Evolutionary conservation across 2,329 filamentous ascomycete genomes (phyloP), one percentile per base, ranked within the genome.

Genomic region (Monosporascus sp.): DNA sequence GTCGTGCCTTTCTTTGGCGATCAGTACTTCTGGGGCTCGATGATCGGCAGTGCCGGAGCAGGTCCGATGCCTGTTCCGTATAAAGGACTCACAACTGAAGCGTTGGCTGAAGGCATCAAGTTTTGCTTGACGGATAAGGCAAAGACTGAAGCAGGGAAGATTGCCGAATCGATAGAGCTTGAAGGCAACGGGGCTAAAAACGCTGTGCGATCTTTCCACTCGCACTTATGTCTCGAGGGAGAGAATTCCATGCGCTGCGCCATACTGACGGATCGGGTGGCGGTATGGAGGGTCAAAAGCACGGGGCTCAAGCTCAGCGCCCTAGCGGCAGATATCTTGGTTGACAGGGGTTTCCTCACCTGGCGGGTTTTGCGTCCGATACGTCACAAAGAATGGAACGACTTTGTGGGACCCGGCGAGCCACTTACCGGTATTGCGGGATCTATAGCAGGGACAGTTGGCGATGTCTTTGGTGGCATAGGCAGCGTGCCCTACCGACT

Each of bases 1-100:
- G 80, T 90, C 25, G 84, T 91, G 2, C 88, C 88, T 0, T 91
- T 91, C 70, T 91, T 91, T 58, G 88, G 88, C 3, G 88, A 91
- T 63, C 88, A 91, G 66, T 80, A 85, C 48, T 91, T 91, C 64
- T 91, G 88, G 88, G 88, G 87, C 2, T 75, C 76, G 18, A 88
- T 88, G 82, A 77, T 90, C 1, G 77, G 76, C 5, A 80, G 76
- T 37, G 77, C 83, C 1, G 79, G 80, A 25, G 87, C 85, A 0
- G 88, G 88, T 1, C 84, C 87, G 0, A 71, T 79, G 43, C 80
- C 85, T 1, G 77, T 89, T 8, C 86, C 86, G 0, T 88, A 89
- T 70, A 89, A 89, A 68, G 70, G 78, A 9, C 68, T 91, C 2
- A 82, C 75, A 1, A 77, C 75, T 0, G 83, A 89, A 54, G 82